Percentiles rank a stretch among this genome's conserved stretches.
These are phyloP conservation scores for Metschnikowia arizonensis DNA, from an alignment of 805 yeast species.

Conservation along the genomic window DNA sequence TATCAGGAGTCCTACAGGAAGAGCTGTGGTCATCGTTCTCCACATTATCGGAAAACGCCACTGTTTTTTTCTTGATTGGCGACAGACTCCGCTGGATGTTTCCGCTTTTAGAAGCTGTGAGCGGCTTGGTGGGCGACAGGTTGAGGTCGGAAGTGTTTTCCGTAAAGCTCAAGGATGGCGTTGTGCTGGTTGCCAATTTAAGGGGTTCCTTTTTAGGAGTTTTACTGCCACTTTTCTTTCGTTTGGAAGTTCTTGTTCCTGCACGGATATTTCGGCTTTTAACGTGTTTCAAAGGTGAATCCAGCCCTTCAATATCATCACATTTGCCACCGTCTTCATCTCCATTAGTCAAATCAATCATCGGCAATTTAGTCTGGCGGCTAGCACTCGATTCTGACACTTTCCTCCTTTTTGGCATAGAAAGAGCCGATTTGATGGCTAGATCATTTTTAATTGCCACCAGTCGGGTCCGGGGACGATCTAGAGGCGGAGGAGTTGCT, in stretches of 20 bases:
- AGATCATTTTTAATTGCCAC: constrained; percentile 6
- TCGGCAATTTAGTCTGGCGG: constrained; percentile 11
- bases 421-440: background rate
- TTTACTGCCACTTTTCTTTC: background rate
- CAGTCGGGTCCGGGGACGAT: constrained; percentile 16
- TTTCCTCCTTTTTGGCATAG: constrained; percentile 1
- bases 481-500: background rate
- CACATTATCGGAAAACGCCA: constrained; percentile 40
- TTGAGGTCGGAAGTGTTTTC: constrained; percentile 6
- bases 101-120: background rate
- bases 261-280: background rate
- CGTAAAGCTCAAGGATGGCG: background rate
- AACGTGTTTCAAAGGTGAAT: constrained; percentile 8
- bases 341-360: constrained; percentile 14
- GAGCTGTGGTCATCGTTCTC: constrained; percentile 29
- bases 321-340: constrained; percentile 5
- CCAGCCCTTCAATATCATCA: background rate
- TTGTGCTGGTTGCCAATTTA: background rate
- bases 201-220: background rate
- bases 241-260: background rate
- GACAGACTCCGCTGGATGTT: background rate
- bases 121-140: constrained; percentile 17
- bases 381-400: constrained; percentile 1
- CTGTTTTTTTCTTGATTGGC: constrained; percentile 25
- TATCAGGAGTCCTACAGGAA: constrained; percentile 15